Conservation (phyloP, 2,329 filamentous ascomycete species). For the Penicillium aurantiogriseum region DNA sequence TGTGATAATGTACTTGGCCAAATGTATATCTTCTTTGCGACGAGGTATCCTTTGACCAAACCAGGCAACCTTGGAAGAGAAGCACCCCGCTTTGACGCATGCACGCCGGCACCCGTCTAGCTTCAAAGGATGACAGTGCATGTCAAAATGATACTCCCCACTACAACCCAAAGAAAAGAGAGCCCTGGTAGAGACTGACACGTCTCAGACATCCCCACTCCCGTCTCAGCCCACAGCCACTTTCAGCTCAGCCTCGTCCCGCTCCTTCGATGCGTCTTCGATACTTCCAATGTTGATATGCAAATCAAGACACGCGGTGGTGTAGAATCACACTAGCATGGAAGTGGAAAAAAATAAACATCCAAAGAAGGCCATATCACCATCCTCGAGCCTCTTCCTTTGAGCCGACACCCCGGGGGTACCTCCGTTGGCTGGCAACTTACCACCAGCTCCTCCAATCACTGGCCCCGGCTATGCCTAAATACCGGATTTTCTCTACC, state of each 20-base stretch:
- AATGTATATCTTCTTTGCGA: neutral
- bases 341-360: constrained; percentile 1
- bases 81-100: constrained; percentile 1
- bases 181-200: neutral
- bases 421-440: neutral
- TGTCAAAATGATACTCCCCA: constrained; percentile 1
- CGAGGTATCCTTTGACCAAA: neutral
- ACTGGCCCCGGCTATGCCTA: neutral
- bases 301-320: neutral
- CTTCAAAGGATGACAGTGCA: neutral
- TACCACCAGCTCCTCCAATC: neutral
- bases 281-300: constrained; percentile 18
- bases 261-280: constrained; percentile 35
- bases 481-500: neutral
- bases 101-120: neutral
- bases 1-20: neutral
- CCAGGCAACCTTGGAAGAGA: neutral
- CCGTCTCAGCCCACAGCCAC: constrained; percentile 19
- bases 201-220: constrained; percentile 8
- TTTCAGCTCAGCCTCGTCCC: constrained; percentile 19
- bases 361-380: constrained; percentile 16
- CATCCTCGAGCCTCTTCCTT: constrained; percentile 16
- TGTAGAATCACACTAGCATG: neutral
- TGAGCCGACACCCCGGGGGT: constrained; percentile 17
- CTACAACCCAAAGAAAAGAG: neutral